Evolutionary conservation across 768 basidiomycete genomes (phyloP).

Genomic region (Boletus speciosus): DNA sequence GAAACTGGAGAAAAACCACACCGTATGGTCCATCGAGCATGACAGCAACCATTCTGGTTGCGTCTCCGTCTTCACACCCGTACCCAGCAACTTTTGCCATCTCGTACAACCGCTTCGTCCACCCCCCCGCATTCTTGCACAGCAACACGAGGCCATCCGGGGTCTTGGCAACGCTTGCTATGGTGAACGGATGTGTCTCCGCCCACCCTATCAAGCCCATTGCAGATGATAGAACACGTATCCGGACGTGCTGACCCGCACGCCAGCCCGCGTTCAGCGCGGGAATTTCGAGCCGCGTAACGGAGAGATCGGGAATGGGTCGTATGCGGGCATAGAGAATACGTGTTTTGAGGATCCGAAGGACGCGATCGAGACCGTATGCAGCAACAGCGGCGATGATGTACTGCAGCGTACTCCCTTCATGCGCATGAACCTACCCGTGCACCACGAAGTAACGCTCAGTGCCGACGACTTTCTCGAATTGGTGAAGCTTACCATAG

Average conservation of each 20-base stretch:
- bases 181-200: constrained; percentile 53
- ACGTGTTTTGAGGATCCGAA: constrained; percentile 47
- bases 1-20: constrained; percentile 7
- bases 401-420: constrained; percentile 36
- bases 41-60: constrained; percentile 33
- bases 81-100: constrained; percentile 36
- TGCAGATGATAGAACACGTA: constrained; percentile 42
- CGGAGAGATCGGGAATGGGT: constrained; percentile 42
- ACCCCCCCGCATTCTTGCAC: constrained; percentile 49
- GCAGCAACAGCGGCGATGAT: constrained; percentile 37
- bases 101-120: constrained; percentile 44
- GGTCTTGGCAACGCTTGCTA: constrained; percentile 41
- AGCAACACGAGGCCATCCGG: constrained; percentile 47
- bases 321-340: constrained; percentile 41
- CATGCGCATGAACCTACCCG: constrained; percentile 26
- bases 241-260: constrained; percentile 57
- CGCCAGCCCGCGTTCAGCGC: constrained; percentile 51
- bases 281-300: constrained; percentile 47
- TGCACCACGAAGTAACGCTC: background rate
- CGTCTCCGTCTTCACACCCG: constrained; percentile 27
- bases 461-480: constrained; percentile 11
- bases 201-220: constrained; percentile 39
- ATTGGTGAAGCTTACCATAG: constrained; percentile 26
- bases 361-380: constrained; percentile 44
- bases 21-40: constrained; percentile 57